Evolutionary conservation across 495 filamentous ascomycete species (phyloP).

Genomic region (Penicillium longicatenatum): DNA sequence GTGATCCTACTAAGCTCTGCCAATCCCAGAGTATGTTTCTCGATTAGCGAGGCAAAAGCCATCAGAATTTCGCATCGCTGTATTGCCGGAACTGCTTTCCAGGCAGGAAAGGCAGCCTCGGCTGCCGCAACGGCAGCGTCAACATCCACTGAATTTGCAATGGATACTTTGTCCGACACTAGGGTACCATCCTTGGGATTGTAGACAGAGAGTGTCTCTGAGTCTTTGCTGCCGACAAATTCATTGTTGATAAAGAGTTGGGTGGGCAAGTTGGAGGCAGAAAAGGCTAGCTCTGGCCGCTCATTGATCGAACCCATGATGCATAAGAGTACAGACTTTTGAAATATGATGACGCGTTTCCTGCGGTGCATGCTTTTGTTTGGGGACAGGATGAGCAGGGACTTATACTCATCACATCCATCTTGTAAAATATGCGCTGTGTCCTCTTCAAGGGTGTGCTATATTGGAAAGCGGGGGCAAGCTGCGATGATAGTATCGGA

Average conservation of each 20-base stretch:
- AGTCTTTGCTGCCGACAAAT: conserved; percentile 2
- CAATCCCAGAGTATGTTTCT: neutral
- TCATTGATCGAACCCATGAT: neutral
- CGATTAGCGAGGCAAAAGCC: neutral
- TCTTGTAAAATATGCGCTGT: too few relatives aligned
- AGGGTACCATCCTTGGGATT: conserved; percentile 14
- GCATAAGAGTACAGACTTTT: too few relatives aligned
- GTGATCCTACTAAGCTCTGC: neutral
- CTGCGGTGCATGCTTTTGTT: too few relatives aligned
- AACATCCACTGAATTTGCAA: conserved; percentile 15
- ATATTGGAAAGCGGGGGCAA: too few relatives aligned
- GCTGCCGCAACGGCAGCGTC: conserved; percentile 16
- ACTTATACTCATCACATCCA: too few relatives aligned
- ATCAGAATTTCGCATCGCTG: neutral
- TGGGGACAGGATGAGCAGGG: too few relatives aligned
- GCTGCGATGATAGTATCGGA: too few relatives aligned
- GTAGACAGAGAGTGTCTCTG: conserved; percentile 13
- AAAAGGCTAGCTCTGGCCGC: neutral
- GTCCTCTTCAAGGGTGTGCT: too few relatives aligned
- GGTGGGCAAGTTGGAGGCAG: neutral
- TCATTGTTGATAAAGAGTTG: conserved; percentile 10
- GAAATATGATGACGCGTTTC: too few relatives aligned
- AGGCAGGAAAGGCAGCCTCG: conserved; percentile 15
- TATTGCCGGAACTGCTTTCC: conserved; percentile 4
- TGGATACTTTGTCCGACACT: conserved; percentile 16